Evolutionary conservation across 2,329 filamentous ascomycete species (phyloP).

Genomic region (Colletotrichum karsti): DNA sequence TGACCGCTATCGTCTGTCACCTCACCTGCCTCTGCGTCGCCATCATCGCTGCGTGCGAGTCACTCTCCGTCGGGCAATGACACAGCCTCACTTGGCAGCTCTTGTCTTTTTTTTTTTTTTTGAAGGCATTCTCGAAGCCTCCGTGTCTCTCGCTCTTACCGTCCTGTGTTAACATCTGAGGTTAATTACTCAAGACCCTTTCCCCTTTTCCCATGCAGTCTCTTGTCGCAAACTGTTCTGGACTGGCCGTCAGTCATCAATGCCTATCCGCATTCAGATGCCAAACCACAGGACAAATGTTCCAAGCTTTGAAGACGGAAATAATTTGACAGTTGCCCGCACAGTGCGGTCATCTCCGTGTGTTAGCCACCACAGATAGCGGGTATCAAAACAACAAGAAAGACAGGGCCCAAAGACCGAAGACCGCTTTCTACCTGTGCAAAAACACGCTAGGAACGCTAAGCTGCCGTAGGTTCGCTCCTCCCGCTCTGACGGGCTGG

Average conservation of each 20-base stretch:
- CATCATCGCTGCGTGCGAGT: neutral
- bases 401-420: neutral
- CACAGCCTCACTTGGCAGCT: slow-evolving; percentile 18
- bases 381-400: neutral
- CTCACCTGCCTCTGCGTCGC: neutral
- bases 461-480: slow-evolving; percentile 11
- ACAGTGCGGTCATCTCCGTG: slow-evolving; percentile 5
- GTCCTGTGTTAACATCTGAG: neutral
- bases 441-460: slow-evolving; percentile 1
- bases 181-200: neutral
- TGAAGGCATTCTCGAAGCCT: neutral
- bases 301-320: neutral
- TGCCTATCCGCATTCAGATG: slow-evolving; percentile 10
- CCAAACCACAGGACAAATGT: too few species aligned
- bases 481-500: slow-evolving; percentile 25
- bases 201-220: neutral
- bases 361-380: neutral
- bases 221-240: neutral
- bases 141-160: neutral
- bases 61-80: neutral
- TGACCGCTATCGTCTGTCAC: neutral
- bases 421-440: slow-evolving; percentile 14
- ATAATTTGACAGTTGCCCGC: neutral
- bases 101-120: neutral
- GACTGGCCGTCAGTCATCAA: neutral